Evolutionary conservation across 176 grass and related monocot genomes (phyloP).

Genomic region (Bolboschoenus planiculmis): DNA sequence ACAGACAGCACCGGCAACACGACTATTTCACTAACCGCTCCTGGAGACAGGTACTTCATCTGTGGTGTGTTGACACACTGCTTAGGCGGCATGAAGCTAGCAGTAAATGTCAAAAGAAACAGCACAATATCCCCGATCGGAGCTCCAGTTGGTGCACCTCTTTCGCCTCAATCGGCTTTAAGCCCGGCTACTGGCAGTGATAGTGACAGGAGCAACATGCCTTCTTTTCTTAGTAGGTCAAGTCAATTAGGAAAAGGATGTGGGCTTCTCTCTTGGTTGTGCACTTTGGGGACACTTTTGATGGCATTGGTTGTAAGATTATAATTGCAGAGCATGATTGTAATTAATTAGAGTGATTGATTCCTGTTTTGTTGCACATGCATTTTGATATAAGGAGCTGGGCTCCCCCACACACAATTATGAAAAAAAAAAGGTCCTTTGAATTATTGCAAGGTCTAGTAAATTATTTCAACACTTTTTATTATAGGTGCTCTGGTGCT

Average conservation of each 20-base stretch:
- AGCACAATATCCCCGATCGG: neutral
- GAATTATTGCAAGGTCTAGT: neutral
- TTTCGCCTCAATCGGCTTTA: neutral
- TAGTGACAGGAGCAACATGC: conserved; percentile 23
- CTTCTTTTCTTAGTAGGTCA: conserved; percentile 25
- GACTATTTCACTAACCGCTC: conserved; percentile 36
- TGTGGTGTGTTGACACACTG: conserved; percentile 50
- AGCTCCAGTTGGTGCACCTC: neutral
- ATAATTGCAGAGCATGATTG: neutral
- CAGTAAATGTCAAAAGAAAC: conserved; percentile 32
- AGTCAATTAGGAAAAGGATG: conserved; percentile 2
- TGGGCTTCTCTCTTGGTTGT: conserved; percentile 29
- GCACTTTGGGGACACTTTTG: conserved; percentile 18
- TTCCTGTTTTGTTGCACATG: conserved; percentile 8
- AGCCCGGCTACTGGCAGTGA: neutral
- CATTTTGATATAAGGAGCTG: conserved; percentile 1
- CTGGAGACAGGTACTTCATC: conserved; percentile 64
- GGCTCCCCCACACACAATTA: conserved; percentile 7
- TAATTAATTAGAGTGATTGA: conserved; percentile 23
- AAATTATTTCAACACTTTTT: neutral
- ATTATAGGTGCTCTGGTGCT: neutral
- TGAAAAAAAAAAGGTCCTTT: neutral
- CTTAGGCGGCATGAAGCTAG: conserved; percentile 71
- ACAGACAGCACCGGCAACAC: conserved; percentile 63
- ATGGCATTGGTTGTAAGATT: conserved; percentile 15